These are phyloP conservation scores for Protomyces gravidus DNA, from an alignment of 1,139 yeast genomes.

Conservation along the genomic window DNA sequence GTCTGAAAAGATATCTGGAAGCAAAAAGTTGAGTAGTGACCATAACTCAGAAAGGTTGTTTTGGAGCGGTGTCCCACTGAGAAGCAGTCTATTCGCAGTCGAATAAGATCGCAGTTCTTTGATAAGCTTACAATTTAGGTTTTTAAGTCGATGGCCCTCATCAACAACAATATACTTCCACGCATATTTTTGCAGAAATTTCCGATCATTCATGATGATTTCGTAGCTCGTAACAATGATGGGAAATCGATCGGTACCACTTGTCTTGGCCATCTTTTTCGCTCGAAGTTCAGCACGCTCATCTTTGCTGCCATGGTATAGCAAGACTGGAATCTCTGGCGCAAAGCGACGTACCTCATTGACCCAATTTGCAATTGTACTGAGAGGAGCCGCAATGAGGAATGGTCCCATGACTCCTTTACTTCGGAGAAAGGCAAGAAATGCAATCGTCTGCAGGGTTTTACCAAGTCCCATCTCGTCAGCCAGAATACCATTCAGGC, in stretches of 20 bases:
- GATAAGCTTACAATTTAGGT: slow-evolving; percentile 70
- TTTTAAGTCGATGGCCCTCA: slow-evolving; percentile 89
- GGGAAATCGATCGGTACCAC: slow-evolving; percentile 41
- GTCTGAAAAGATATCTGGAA: slow-evolving; percentile 84
- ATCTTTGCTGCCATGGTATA: slow-evolving; percentile 62
- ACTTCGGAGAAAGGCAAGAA: slow-evolving; percentile 70
- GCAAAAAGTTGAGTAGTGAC: slow-evolving; percentile 73
- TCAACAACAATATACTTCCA: slow-evolving; percentile 93
- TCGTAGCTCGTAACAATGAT: slow-evolving; percentile 81
- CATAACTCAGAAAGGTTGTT: slow-evolving; percentile 31
- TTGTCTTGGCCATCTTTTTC: slow-evolving; percentile 39
- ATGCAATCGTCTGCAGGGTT: slow-evolving; percentile 78
- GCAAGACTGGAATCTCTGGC: slow-evolving; percentile 60
- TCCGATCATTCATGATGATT: slow-evolving; percentile 63
- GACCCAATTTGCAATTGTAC: slow-evolving; percentile 82
- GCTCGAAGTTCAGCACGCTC: slow-evolving; percentile 49
- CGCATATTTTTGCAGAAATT: slow-evolving; percentile 48
- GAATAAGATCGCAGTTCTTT: slow-evolving; percentile 62
- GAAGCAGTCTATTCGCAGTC: slow-evolving; percentile 59
- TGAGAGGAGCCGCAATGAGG: slow-evolving; percentile 78
- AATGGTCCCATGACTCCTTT: slow-evolving; percentile 81
- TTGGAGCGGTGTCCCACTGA: slow-evolving; percentile 55
- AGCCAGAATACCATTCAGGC: slow-evolving; percentile 88
- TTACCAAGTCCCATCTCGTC: slow-evolving; percentile 98
- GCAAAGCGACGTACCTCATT: slow-evolving; percentile 68